A percentile compares a stretch with the other conserved stretches of the same genome.
Evolutionary conservation across 1,139 yeast species (phyloP).

Genomic region (Zygoascus meyerae): DNA sequence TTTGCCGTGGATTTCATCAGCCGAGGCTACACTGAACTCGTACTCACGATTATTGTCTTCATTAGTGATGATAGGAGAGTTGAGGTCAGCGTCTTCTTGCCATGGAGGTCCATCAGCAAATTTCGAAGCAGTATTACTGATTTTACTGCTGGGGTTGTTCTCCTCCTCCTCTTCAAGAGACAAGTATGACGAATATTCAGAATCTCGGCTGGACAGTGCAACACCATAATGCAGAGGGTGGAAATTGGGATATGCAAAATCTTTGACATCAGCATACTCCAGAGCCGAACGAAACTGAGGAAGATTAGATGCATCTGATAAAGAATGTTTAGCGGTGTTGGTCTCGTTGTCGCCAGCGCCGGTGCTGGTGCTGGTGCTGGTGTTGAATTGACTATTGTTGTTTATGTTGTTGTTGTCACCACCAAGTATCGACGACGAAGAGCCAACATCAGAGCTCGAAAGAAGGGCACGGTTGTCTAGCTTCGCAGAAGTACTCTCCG

Average conservation of each 20-base stretch:
- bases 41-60: constrained; percentile 29
- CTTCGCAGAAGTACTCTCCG: not conserved
- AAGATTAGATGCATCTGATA: not conserved
- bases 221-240: constrained; percentile 66
- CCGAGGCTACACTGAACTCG: constrained; percentile 31
- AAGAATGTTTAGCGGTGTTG: not conserved
- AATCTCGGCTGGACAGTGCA: constrained; percentile 16
- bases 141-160: constrained; percentile 7
- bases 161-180: constrained; percentile 25
- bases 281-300: constrained; percentile 34
- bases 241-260: constrained; percentile 65
- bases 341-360: not conserved
- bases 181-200: constrained; percentile 24
- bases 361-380: not conserved
- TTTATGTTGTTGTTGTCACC: too few relatives aligned
- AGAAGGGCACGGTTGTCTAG: not conserved
- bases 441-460: not conserved
- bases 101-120: constrained; percentile 33
- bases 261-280: constrained; percentile 49
- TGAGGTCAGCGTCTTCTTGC: constrained; percentile 31
- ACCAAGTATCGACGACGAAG: not conserved
- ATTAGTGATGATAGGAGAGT: constrained; percentile 24
- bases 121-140: constrained; percentile 11
- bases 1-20: constrained; percentile 46
- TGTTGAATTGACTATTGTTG: not conserved